Evolutionary conservation across 768 basidiomycete genomes (phyloP), one percentile per base, ranked within the genome.

Genomic region (Trametes cinnabarina): DNA sequence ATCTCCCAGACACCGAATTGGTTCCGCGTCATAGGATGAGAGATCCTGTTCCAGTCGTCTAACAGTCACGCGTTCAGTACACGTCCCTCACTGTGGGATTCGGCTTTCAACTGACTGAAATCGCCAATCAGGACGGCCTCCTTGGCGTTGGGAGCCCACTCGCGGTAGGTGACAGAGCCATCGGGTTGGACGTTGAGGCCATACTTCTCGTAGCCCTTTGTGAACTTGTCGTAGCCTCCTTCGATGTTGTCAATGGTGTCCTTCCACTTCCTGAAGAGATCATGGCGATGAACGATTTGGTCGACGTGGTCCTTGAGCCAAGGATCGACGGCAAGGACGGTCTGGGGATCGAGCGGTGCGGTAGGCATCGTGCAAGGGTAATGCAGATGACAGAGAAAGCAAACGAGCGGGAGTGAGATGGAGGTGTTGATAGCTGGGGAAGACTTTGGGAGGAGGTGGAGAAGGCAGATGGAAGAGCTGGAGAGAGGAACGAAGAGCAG

Each of bases 141-240:
- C 43, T 67, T 75, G 17, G 90, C 95, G 64, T 90, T 91, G 0
- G 97, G 95, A 9, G 97, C 96, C 97, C 97, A 99, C 71, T 99
- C 97, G 65, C 91, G 80, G 72, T 98, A 98, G 8, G 81, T 74
- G 28, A 98, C 82, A 26, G 86, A 79, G 51, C 85, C 86, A 56
- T 87, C 81, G 35, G 74, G 69, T 39, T 77, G 78, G 40, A 92
- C 82, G 57, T 89, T 86, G 65, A 99, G 77, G 34, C 96, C 96
- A 69, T 84, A 85, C 65, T 79, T 83, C 61, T 84, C 78, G 73
- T 92, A 95, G 2, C 92, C 92, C 68, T 86, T 82, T 6, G 89
- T 87, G 71, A 90, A 90, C n/a, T 71, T 67, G 54, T 87, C 88
- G 63, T 85, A 82, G 19, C 97, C 96, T 47, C 94, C 94, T 75